Percentiles rank a stretch among this genome's conserved stretches.
These are phyloP conservation scores for Olyra latifolia DNA, from an alignment of 176 grass and related monocot species.

Conservation along the genomic window DNA sequence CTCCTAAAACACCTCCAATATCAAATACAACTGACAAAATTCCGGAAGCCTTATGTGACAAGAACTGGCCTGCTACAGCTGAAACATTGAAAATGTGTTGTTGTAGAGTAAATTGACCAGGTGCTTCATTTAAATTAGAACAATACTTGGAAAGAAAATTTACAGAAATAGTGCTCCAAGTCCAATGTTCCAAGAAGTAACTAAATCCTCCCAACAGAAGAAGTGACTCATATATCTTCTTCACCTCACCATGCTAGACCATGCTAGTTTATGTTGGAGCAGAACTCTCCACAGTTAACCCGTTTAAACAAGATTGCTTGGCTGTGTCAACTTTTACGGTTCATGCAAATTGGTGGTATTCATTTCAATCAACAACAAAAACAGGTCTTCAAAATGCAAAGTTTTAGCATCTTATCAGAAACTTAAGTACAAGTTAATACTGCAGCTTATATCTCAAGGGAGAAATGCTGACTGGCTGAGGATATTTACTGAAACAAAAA, in stretches of 20 bases:
- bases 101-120: background rate
- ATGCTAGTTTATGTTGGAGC: background rate
- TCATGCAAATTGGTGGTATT: background rate
- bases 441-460: background rate
- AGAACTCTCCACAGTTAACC: too few relatives aligned
- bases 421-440: background rate
- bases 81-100: constrained; percentile 11
- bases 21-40: constrained; percentile 89
- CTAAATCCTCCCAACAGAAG: background rate
- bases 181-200: background rate
- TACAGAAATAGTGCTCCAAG: background rate
- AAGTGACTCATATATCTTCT: background rate
- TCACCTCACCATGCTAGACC: background rate
- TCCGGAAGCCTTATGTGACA: constrained; percentile 90
- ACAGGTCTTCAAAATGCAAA: background rate
- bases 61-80: constrained; percentile 77
- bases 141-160: background rate
- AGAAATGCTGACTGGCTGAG: background rate
- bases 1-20: constrained; percentile 86
- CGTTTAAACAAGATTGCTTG: background rate
- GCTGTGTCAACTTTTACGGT: background rate
- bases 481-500: background rate
- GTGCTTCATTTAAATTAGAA: background rate
- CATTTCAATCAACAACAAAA: background rate
- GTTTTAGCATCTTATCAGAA: background rate